A percentile compares a stretch with the other conserved stretches of the same genome.
These are phyloP conservation scores for Astrocystis sublimbata DNA, from an alignment of 495 filamentous ascomycete genomes.

Conservation along the genomic window DNA sequence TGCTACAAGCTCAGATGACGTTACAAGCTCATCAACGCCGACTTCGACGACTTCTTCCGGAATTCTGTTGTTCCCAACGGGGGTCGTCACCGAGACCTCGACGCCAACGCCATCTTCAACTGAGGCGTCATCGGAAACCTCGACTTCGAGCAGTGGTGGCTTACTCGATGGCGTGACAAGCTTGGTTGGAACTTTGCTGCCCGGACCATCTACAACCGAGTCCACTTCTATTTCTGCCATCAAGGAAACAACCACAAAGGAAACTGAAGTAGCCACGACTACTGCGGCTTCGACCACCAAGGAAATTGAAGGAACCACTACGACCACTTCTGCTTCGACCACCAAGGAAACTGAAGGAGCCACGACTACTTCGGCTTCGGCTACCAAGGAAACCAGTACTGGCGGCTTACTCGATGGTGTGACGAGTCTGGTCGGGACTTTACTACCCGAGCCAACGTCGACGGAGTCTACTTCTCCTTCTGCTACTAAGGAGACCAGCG, in stretches of 20 bases:
- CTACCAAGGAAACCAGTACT: no score
- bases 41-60: slow-evolving; percentile 26
- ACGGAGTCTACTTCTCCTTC: neutral
- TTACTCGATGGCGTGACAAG: slow-evolving; percentile 6
- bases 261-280: neutral
- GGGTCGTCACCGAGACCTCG: slow-evolving; percentile 33
- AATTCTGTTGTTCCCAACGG: slow-evolving; percentile 38
- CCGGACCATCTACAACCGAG: neutral
- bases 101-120: no score
- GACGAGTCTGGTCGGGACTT: slow-evolving; percentile 4
- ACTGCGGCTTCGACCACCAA: neutral
- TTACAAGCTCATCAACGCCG: slow-evolving; percentile 20
- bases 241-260: neutral
- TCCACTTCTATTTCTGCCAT: neutral
- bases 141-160: slow-evolving; percentile 15
- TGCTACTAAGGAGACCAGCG: neutral
- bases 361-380: slow-evolving; percentile 4
- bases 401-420: slow-evolving; percentile 6
- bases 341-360: no score
- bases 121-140: slow-evolving; percentile 14
- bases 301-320: no score
- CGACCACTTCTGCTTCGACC: no score
- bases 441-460: slow-evolving; percentile 1
- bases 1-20: slow-evolving; percentile 2
- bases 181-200: slow-evolving; percentile 3